Evolutionary conservation across 805 yeast species (phyloP).

Genomic region (Ogataea haglerorum): DNA sequence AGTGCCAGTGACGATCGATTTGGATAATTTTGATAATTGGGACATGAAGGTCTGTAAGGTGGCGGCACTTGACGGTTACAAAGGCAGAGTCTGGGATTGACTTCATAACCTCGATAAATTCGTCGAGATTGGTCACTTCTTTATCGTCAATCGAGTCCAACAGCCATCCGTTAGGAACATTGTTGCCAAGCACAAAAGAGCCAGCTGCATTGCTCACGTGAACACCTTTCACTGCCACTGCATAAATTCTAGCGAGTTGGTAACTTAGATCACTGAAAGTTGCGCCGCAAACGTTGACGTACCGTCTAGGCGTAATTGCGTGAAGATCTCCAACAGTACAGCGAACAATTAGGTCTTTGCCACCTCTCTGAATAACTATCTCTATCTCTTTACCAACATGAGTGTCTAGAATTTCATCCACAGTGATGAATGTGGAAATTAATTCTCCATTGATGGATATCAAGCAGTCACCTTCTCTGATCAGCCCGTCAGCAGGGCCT

Average conservation of each 20-base stretch:
- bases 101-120: constrained; percentile 76
- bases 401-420: constrained; percentile 80
- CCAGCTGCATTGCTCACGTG: constrained; percentile 75
- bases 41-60: constrained; percentile 76
- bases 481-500: constrained; percentile 73
- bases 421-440: constrained; percentile 68
- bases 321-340: constrained; percentile 74
- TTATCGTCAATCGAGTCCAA: constrained; percentile 73
- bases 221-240: constrained; percentile 83
- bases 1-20: constrained; percentile 84
- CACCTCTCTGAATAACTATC: constrained; percentile 71
- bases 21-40: constrained; percentile 62
- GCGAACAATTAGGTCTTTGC: constrained; percentile 47
- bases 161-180: constrained; percentile 74
- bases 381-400: constrained; percentile 57
- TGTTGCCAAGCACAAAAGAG: constrained; percentile 58
- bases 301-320: constrained; percentile 76
- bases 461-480: constrained; percentile 84
- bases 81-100: constrained; percentile 70
- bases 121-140: constrained; percentile 70
- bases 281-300: constrained; percentile 82
- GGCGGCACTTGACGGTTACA: constrained; percentile 69
- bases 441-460: constrained; percentile 64
- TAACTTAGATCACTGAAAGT: constrained; percentile 82
- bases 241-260: constrained; percentile 82